These are phyloP conservation scores for Zizania latifolia DNA, from an alignment of 176 grass and related monocot species.

Conservation along the genomic window DNA sequence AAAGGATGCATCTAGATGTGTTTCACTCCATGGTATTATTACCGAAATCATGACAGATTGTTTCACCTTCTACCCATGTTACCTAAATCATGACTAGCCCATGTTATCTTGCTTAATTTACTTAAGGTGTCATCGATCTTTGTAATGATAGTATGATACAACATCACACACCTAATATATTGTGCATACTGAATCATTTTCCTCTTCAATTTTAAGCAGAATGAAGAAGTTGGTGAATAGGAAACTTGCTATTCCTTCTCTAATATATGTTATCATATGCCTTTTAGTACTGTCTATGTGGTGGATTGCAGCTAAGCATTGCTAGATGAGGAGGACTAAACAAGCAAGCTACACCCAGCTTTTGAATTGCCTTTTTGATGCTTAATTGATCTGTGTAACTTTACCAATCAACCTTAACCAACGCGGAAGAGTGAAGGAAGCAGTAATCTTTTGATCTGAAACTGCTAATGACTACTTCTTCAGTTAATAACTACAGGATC, in stretches of 20 bases:
- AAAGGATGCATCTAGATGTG: background rate
- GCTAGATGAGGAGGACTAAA: background rate
- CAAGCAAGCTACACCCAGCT: background rate
- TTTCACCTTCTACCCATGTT: background rate
- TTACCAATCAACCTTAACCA: background rate
- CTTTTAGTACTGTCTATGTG: background rate
- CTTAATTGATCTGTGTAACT: background rate
- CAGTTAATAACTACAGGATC: background rate
- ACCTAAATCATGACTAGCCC: background rate
- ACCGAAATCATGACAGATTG: background rate
- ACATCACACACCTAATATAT: background rate
- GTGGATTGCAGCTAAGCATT: slow-evolving; percentile 23
- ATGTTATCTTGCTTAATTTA: background rate
- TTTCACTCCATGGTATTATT: background rate
- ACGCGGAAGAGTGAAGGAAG: background rate
- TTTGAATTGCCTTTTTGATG: background rate
- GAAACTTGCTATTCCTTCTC: background rate
- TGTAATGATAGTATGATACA: background rate
- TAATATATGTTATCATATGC: background rate
- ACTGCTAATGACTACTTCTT: background rate
- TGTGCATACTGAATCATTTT: background rate
- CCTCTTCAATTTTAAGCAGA: background rate
- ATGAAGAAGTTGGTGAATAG: background rate
- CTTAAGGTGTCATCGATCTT: background rate
- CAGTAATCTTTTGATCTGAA: background rate